Evolutionary conservation across 495 filamentous ascomycete species (phyloP).

Genomic region (Xylaria longipes): DNA sequence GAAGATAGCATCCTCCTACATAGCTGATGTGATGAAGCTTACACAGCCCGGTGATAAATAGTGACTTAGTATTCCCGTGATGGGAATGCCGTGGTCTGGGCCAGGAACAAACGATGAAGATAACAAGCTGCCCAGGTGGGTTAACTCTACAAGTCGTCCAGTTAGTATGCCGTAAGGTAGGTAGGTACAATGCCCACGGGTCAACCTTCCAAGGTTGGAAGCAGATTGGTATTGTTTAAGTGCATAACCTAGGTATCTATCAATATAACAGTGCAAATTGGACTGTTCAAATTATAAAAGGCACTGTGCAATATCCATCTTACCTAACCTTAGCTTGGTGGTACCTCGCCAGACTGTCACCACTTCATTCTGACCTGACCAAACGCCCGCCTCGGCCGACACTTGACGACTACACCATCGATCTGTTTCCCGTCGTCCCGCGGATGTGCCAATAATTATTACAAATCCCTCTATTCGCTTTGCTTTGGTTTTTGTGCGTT

Average conservation of each 20-base stretch:
- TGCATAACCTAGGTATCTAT: neutral
- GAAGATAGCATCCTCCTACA: neutral
- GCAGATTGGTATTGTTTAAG: neutral
- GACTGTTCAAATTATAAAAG: neutral
- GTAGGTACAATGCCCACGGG: neutral
- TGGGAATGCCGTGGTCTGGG: neutral
- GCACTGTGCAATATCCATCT: neutral
- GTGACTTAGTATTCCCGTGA: neutral
- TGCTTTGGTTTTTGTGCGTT: neutral
- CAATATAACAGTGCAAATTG: neutral
- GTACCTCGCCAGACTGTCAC: neutral
- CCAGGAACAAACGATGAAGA: neutral
- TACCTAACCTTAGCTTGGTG: neutral
- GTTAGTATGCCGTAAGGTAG: neutral
- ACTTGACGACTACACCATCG: conserved; percentile 9
- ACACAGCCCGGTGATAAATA: neutral
- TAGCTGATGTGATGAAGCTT: neutral
- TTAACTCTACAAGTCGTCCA: neutral
- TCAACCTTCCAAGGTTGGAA: neutral
- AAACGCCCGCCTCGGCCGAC: neutral
- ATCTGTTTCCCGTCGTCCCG: neutral
- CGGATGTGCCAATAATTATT: neutral
- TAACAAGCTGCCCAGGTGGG: too few species aligned
- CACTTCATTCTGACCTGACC: neutral
- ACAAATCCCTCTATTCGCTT: neutral